These are phyloP conservation scores for Kwoniella dejecticola DNA, from an alignment of 768 basidiomycete species.

Conservation along the genomic window DNA sequence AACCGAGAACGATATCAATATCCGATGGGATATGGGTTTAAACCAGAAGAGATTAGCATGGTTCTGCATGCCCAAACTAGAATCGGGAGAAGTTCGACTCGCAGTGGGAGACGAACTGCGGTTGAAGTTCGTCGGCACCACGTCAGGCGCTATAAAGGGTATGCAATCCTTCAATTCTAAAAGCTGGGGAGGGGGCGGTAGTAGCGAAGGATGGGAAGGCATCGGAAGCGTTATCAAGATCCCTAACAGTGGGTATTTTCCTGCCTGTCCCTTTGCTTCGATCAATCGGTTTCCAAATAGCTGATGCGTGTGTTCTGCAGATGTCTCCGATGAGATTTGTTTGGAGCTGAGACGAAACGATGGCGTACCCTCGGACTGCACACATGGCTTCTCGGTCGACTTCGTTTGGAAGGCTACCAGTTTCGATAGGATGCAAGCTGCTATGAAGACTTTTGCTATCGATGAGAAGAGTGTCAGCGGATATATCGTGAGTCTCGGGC, in stretches of 20 bases:
- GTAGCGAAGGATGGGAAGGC: slow-evolving; percentile 91
- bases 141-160: slow-evolving; percentile 56
- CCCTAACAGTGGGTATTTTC: slow-evolving; percentile 78
- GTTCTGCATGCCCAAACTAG: slow-evolving; percentile 93
- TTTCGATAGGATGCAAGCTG: slow-evolving; percentile 98
- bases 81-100: slow-evolving; percentile 94
- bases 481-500: slow-evolving; percentile 73
- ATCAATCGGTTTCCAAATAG: neutral
- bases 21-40: slow-evolving; percentile 95
- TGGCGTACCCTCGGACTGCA: slow-evolving; percentile 89
- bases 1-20: slow-evolving; percentile 93
- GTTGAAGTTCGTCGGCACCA: slow-evolving; percentile 81
- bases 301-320: slow-evolving; percentile 57
- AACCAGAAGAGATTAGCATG: slow-evolving; percentile 99
- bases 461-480: slow-evolving; percentile 99
- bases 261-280: neutral
- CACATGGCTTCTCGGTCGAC: slow-evolving; percentile 94
- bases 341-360: slow-evolving; percentile 87
- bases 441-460: slow-evolving; percentile 99
- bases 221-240: slow-evolving; percentile 99
- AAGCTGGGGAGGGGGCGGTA: slow-evolving; percentile 24
- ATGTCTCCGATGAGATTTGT: slow-evolving; percentile 97
- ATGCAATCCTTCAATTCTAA: slow-evolving; percentile 42
- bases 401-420: slow-evolving; percentile 99
- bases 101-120: slow-evolving; percentile 96